A percentile compares a stretch with the other conserved stretches of the same genome.
phyloP scores from a whole-genome alignment of 257 asterid species.

The Penstemon davidsonii region DNA sequence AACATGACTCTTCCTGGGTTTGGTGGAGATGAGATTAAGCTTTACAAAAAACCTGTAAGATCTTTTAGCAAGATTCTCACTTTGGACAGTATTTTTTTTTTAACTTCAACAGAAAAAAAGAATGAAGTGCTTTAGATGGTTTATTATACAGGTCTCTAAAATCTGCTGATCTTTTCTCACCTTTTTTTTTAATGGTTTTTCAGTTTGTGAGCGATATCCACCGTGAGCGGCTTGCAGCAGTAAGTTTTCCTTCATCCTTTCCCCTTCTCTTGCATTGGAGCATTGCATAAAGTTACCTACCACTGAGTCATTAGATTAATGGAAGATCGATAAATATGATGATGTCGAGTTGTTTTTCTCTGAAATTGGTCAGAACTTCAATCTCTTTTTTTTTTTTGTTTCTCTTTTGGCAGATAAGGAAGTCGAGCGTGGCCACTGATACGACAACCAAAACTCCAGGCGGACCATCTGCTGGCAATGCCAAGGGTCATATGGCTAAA shows the following conservation, averaged over 20 bases:
- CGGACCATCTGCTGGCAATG: conserved; percentile 61
- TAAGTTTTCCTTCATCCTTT: conserved; percentile 36
- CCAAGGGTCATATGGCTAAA: conserved; percentile 63
- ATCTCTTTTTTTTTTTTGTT: neutral
- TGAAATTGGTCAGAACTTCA: neutral
- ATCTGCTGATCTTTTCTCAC: too few relatives aligned
- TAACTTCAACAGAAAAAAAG: too few relatives aligned
- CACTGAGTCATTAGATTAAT: neutral
- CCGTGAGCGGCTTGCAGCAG: conserved; percentile 81
- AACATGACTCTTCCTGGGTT: conserved; percentile 81
- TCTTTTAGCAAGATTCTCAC: too few relatives aligned
- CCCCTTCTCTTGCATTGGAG: conserved; percentile 5
- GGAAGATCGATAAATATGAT: neutral
- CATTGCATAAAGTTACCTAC: neutral
- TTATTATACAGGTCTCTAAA: too few relatives aligned
- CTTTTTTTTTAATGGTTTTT: too few relatives aligned
- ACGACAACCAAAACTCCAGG: conserved; percentile 45
- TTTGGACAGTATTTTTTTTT: too few relatives aligned
- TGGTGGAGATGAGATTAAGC: conserved; percentile 91
- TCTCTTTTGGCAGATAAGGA: conserved; percentile 57
- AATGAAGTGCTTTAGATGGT: too few relatives aligned
- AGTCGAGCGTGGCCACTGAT: conserved; percentile 52
- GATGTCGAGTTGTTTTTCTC: conserved; percentile 4
- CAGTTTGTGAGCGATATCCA: conserved; percentile 75
- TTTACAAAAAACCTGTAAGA: conserved; percentile 74